Evolutionary conservation across 805 yeast species (phyloP).

Genomic region (Candida odintsovae): DNA sequence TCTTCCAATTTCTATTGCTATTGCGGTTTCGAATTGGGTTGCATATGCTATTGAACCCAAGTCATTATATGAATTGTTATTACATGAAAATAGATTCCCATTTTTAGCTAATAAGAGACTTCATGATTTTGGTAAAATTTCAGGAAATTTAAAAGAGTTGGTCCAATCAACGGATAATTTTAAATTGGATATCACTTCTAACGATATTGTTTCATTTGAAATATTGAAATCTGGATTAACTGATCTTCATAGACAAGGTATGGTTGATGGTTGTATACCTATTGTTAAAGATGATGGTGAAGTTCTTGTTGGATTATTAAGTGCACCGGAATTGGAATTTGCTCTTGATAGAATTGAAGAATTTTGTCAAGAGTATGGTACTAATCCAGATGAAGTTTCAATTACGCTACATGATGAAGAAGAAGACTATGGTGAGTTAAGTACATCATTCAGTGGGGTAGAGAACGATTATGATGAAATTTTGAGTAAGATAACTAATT

Average conservation of each 20-base stretch:
- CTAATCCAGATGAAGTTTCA: slow-evolving; percentile 64
- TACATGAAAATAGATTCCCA: slow-evolving; percentile 45
- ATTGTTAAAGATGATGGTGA: slow-evolving; percentile 27
- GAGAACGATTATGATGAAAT: slow-evolving; percentile 49
- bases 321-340: slow-evolving; percentile 46
- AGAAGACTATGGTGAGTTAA: slow-evolving; percentile 60
- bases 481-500: slow-evolving; percentile 27
- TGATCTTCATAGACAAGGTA: slow-evolving; percentile 33
- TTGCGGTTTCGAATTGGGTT: slow-evolving; percentile 52
- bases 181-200: slow-evolving; percentile 6
- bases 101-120: slow-evolving; percentile 40
- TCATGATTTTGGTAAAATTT: slow-evolving; percentile 26
- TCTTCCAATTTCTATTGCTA: slow-evolving; percentile 48
- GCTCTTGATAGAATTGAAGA: slow-evolving; percentile 33
- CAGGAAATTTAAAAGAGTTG: slow-evolving; percentile 33
- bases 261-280: slow-evolving; percentile 50
- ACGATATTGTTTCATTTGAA: slow-evolving; percentile 14
- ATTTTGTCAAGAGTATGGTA: slow-evolving; percentile 72
- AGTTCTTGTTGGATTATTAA: slow-evolving; percentile 37
- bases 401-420: slow-evolving; percentile 71
- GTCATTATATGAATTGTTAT: slow-evolving; percentile 44
- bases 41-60: slow-evolving; percentile 45
- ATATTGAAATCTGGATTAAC: slow-evolving; percentile 30
- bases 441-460: slow-evolving; percentile 51
- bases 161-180: slow-evolving; percentile 22